Evolutionary conservation across 495 filamentous ascomycete genomes (phyloP).

Genomic region (Xylaria palmicola): DNA sequence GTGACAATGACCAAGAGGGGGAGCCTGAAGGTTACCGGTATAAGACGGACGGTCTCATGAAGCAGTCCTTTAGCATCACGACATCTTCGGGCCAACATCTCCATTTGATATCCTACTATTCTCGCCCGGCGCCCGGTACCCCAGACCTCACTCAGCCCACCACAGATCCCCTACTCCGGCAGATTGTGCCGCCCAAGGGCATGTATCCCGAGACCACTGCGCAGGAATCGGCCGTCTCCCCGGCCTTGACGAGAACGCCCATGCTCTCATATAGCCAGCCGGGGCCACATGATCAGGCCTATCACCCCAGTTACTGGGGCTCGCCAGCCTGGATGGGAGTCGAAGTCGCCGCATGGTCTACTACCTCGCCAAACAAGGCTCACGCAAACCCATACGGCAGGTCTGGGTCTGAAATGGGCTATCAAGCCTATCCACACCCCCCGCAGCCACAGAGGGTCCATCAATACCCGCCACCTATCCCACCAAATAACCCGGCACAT

Average conservation of each 20-base stretch:
- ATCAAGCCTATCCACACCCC: slow-evolving; percentile 22
- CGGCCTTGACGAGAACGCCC: slow-evolving; percentile 46
- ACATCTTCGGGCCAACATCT: slow-evolving; percentile 86
- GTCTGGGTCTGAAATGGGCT: slow-evolving; percentile 21
- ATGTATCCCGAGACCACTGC: slow-evolving; percentile 98
- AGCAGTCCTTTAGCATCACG: slow-evolving; percentile 99
- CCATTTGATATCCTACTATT: slow-evolving; percentile 94
- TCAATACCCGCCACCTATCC: slow-evolving; percentile 22
- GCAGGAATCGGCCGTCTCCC: slow-evolving; percentile 69
- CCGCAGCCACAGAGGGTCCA: slow-evolving; percentile 27
- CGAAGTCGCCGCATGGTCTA: slow-evolving; percentile 63
- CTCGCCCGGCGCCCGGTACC: slow-evolving; percentile 67
- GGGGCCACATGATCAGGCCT: slow-evolving; percentile 49
- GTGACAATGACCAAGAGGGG: slow-evolving; percentile 79
- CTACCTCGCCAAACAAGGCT: slow-evolving; percentile 55
- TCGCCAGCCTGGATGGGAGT: slow-evolving; percentile 37
- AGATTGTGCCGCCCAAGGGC: slow-evolving; percentile 82
- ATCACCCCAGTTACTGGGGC: slow-evolving; percentile 26
- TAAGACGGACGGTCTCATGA: slow-evolving; percentile 96
- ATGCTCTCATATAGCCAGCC: slow-evolving; percentile 49
- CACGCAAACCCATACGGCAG: slow-evolving; percentile 28
- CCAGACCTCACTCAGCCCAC: slow-evolving; percentile 73
- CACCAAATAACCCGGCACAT: slow-evolving; percentile 11
- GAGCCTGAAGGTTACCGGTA: slow-evolving; percentile 96
- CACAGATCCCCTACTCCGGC: slow-evolving; percentile 73